Evolutionary conservation across 2,329 filamentous ascomycete species (phyloP), one percentile per base, ranked within the genome.

Genomic region (Cercospora nicotianae): DNA sequence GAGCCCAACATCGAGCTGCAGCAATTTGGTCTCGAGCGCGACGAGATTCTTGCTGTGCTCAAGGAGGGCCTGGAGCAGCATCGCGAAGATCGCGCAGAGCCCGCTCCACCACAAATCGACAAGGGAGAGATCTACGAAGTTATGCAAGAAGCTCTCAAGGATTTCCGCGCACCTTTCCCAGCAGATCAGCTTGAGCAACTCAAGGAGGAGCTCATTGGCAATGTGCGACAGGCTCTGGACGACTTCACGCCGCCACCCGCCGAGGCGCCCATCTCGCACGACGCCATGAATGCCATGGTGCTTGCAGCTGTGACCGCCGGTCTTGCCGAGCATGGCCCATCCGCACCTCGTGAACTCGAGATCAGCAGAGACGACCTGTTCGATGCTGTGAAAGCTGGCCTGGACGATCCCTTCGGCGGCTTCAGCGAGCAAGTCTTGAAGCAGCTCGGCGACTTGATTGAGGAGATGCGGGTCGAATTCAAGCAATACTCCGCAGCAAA

Each of bases 1-100:
- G 96, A 96, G 80, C 94, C 94, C 0, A 93, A 97, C 74, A 93
- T 97, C 61, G 90, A 96, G 73, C 86, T 96, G 4, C 91, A 97
- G 74, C 93, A 96, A 74, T 91, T 96, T 70, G 94, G 94, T 1
- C 83, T 98, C 0, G 94, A 97, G 78, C 87, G 93, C 5, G 93
- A 97, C 12, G 94, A 98, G 76, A 91, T 98, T 59, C 83, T 98
- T 13, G 89, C 91, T 45, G 96, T 93, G 72, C 85, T 98, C 28
- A 89, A 91, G 72, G 91, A 97, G 81, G 94, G 94, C 0, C 85
- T 98, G 0, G 89, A 91, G 72, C 88, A 93, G 58, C 93, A 95
- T 76, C 85, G 85, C 1, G 84, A 85, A 13, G 82, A 78, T 18
- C 80, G 71, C 1, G 66, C 83, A n/a, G 83, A 87, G 20, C 80